A percentile compares a stretch with the other conserved stretches of the same genome.
phyloP scores from a whole-genome alignment of 1,284 basidiomycete species.

The Ustilago shanxiensis region DNA sequence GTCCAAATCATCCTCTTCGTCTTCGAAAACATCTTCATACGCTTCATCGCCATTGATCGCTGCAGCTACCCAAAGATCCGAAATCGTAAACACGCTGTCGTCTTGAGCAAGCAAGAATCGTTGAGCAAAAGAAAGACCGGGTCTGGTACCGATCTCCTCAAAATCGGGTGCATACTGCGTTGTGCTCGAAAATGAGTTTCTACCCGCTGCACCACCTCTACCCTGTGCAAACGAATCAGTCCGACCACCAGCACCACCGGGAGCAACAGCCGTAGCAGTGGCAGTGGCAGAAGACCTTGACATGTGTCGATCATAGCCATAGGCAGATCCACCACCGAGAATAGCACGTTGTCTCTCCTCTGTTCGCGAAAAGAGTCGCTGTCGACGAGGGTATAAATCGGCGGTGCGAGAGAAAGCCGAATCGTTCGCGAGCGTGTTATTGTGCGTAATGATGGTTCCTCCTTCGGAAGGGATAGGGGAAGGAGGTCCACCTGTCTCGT shows the following conservation, averaged over 20 bases:
- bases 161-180: conserved; percentile 64
- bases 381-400: conserved; percentile 17
- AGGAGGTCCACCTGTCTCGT: conserved; percentile 65
- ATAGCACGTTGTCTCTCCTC: conserved; percentile 55
- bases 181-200: conserved; percentile 38
- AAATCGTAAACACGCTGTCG: conserved; percentile 86
- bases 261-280: neutral
- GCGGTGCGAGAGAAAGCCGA: conserved; percentile 53
- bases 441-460: conserved; percentile 55
- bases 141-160: conserved; percentile 56
- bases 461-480: conserved; percentile 53
- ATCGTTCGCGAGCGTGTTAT: conserved; percentile 35
- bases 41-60: conserved; percentile 87
- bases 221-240: conserved; percentile 33
- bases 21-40: conserved; percentile 71
- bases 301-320: conserved; percentile 53
- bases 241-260: neutral
- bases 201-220: conserved; percentile 28
- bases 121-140: conserved; percentile 78
- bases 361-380: conserved; percentile 53
- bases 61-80: conserved; percentile 91
- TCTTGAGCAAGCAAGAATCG: conserved; percentile 78
- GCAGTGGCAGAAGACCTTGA: conserved; percentile 26
- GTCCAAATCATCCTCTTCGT: conserved; percentile 71
- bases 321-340: conserved; percentile 59